Evolutionary conservation across 768 basidiomycete species (phyloP).

Genomic region (Lactarius indigo): DNA sequence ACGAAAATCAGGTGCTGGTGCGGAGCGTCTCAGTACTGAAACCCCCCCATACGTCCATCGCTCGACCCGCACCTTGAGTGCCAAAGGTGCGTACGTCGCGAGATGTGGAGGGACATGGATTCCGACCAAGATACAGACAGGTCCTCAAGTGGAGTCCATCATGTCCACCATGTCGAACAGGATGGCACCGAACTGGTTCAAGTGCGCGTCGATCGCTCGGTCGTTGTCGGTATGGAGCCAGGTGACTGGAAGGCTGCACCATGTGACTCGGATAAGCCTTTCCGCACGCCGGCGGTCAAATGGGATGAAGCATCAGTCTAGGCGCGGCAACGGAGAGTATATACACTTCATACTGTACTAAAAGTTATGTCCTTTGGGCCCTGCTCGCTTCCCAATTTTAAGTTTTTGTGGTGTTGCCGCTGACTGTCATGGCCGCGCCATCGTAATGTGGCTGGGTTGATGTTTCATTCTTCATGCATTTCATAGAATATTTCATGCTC

Average conservation of each 20-base stretch:
- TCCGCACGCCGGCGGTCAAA: not conserved
- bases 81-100: not conserved
- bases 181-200: constrained; percentile 22
- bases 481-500: too few species aligned
- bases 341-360: too few species aligned
- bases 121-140: not conserved
- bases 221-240: not conserved
- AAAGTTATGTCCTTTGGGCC: too few species aligned
- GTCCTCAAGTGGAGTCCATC: not conserved
- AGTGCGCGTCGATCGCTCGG: constrained; percentile 11
- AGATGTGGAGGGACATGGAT: not conserved
- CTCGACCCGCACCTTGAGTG: not conserved
- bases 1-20: not conserved
- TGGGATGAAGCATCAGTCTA: not conserved
- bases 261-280: not conserved
- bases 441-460: too few species aligned
- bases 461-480: too few species aligned
- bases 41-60: not conserved
- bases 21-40: not conserved
- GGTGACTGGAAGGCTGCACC: not conserved
- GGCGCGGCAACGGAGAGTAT: not conserved
- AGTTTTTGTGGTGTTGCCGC: too few species aligned
- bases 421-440: too few species aligned
- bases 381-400: too few species aligned
- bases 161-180: not conserved